phyloP scores from a whole-genome alignment of 805 yeast species.

The Starmerella sp. region DNA sequence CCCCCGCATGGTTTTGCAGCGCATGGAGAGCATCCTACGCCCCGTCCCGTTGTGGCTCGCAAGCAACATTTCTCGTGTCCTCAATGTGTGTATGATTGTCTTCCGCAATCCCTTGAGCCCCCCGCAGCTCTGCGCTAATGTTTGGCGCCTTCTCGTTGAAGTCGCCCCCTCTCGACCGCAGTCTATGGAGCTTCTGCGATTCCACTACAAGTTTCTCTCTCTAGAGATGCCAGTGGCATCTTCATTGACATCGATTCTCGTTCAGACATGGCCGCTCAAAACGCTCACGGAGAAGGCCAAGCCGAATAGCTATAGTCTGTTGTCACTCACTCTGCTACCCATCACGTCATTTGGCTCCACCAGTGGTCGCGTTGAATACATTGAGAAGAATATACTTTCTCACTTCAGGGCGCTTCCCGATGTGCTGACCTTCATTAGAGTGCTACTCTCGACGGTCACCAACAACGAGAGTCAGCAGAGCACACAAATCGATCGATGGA shows the following conservation, averaged over 20 bases:
- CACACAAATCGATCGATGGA: neutral
- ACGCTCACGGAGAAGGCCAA: constrained; percentile 1
- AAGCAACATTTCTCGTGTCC: neutral
- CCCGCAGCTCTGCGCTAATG: neutral
- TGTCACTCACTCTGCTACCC: constrained; percentile 1
- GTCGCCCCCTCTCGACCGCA: neutral
- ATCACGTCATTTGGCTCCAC: neutral
- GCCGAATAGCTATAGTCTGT: neutral
- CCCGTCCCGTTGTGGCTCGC: constrained; percentile 2
- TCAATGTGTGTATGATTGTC: neutral
- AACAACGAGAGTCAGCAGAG: constrained; percentile 4
- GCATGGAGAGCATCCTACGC: neutral
- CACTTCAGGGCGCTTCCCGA: neutral
- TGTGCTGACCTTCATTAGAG: neutral
- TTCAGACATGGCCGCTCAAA: neutral
- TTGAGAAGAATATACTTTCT: neutral
- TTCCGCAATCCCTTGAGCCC: neutral
- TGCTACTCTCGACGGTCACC: neutral
- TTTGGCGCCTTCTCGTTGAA: neutral
- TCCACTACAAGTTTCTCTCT: neutral
- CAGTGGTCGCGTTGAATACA: neutral
- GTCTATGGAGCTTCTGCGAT: neutral
- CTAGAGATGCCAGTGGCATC: neutral
- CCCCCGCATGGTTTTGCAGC: neutral
- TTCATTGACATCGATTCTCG: neutral